Evolutionary conservation across 176 grass and related monocot genomes (phyloP), one percentile per base, ranked within the genome.

Genomic region (Triticum urartu): DNA sequence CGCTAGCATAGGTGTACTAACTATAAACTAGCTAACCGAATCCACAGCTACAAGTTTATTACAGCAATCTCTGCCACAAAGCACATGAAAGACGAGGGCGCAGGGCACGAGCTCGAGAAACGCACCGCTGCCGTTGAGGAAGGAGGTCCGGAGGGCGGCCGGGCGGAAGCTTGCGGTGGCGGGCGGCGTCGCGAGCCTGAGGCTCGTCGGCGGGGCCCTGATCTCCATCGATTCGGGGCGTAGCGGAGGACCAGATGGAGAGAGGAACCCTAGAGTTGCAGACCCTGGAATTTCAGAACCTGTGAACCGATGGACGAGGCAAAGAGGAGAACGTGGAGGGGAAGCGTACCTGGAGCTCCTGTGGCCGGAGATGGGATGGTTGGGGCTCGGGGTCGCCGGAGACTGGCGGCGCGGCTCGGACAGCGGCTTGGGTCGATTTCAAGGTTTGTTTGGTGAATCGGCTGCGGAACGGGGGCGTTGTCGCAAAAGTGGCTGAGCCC

Each of bases 121-220:
- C 89, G 64, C 52, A 91, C 89, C 82, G 32, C 63, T 80, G 17
- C 86, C 82, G n/a, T 54, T 76, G 62, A 91, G 81, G 77, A 91
- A 91, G 71, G 86, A 71, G 50, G 89, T 77, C 77, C 20, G 42
- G 62, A 91, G 86, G 7, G 77, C 11, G 76, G 61, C 30, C 60
- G 35, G 52, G 11, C 77, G 81, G 81, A 87, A 84, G 48, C 81
- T 81, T 38, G 71, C 32, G 5, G 81, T 2, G 30, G 77, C 24
- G 3, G 86, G 39, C 9, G 81, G 77, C 6, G 62, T 82, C 36
- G 76, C 81, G 7, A 91, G 85, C 48, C 81, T 84, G 25, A 91
- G 47, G 81, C 85, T 76, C 81, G 81, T 68, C 76, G 89, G 68
- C 61, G 68, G 81, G 56, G 86, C 77, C 77, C 52, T 88, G 43